Evolutionary conservation across 73 alveolate genomes (phyloP), one percentile per base, ranked within the genome.

Genomic region (Uronychia setigera): DNA sequence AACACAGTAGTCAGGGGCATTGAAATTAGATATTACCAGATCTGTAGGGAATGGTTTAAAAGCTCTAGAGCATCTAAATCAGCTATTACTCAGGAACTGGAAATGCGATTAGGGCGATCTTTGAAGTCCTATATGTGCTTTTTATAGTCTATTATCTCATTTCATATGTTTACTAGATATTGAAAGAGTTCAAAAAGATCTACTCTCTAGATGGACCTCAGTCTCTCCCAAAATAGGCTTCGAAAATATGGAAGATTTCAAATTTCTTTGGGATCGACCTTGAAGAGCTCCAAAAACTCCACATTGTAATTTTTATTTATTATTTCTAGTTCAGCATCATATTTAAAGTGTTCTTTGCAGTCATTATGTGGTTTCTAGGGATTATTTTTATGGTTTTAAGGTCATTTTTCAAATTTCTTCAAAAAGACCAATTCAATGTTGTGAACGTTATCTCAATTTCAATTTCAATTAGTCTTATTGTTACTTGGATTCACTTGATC

Each of bases 61-160:
- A 79, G 80, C 87, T 31, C n/a, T 34, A 1, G 35, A 27, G 1
- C 84, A 79, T 77, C 26, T 13, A 26, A 5, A 5, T 46, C 67
- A 46, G 19, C 19, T 46, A 11, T 5, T 46, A 46, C 67, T 11
- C n/a, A 19, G 19, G 67, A 5, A 46, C 67, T 46, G 67, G 19
- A 19, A 19, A 46, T 19, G 5, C 19, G n/a, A 76, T 59, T 26
- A 46, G 92, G 46, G 84, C 85, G 1, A 31, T 79, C 29, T 60
- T 77, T 35, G 92, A 86, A 59, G 26, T 86, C 19, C 46, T 86
- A 29, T 86, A 86, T 60, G 87, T 32, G 31, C 0, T 86, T 14
- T 77, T 86, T 46, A 57, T 79, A 0, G 29, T 79, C 32, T 86
- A 77, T 32, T 86, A 86, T 59, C 57, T 80, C 1, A 30, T 26